Evolutionary conservation across 148 eudicot genomes (phyloP).

Genomic region (Chenopodium quinoa): DNA sequence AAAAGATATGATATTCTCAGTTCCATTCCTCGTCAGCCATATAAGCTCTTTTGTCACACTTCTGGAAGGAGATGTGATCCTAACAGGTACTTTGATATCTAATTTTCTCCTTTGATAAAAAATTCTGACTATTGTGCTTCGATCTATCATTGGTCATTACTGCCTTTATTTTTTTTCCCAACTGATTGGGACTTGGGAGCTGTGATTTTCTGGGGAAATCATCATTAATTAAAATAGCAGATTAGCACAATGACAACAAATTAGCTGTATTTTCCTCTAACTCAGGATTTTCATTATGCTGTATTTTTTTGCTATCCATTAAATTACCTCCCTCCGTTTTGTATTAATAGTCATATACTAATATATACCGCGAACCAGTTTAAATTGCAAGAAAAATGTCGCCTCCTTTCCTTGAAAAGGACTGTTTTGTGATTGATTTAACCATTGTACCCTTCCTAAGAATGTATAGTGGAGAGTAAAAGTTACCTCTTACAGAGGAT

Average conservation of each 20-base stretch:
- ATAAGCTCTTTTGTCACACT: conserved; percentile 91
- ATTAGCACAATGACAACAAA: too few relatives aligned
- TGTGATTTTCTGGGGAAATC: not conserved
- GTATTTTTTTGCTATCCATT: not conserved
- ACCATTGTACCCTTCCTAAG: too few relatives aligned
- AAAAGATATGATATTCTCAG: conserved; percentile 83
- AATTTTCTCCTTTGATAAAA: not conserved
- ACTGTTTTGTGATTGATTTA: too few relatives aligned
- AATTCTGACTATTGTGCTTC: not conserved
- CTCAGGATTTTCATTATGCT: not conserved
- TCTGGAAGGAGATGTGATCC: conserved; percentile 92
- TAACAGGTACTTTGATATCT: conserved; percentile 56
- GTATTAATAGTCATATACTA: too few relatives aligned
- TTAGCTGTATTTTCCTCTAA: too few relatives aligned
- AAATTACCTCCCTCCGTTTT: not conserved
- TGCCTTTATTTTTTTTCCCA: not conserved
- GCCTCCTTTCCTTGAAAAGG: too few relatives aligned
- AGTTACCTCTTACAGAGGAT: too few relatives aligned
- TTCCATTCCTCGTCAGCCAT: conserved; percentile 91
- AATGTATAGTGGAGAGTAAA: too few relatives aligned
- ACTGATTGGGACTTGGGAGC: not conserved
- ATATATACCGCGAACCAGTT: too few relatives aligned
- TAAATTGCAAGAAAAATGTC: too few relatives aligned
- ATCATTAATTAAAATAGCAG: not conserved
- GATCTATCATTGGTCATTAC: not conserved